These are phyloP conservation scores for Bidens hawaiensis DNA, from an alignment of 140 eudicot species.

Conservation along the genomic window DNA sequence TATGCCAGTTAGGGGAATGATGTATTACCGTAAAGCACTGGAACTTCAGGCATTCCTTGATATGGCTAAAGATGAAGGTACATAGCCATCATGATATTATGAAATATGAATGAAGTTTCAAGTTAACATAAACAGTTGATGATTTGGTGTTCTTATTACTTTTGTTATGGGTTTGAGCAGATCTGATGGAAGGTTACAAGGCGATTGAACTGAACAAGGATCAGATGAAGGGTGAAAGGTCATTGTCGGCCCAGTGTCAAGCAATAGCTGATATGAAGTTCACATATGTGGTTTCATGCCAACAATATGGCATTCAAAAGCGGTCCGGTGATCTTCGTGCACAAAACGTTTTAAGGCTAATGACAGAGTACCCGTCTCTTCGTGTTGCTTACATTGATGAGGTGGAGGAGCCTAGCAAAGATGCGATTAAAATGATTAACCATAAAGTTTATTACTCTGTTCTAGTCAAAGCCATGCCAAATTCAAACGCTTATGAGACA, in stretches of 20 bases:
- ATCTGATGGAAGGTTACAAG: conserved; percentile 91
- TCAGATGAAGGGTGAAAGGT: conserved; percentile 86
- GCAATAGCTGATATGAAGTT: conserved; percentile 99
- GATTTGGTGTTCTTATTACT: conserved; percentile 10
- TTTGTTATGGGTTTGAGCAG: conserved; percentile 34
- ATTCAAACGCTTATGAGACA: conserved; percentile 70
- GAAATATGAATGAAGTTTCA: background rate
- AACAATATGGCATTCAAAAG: conserved; percentile 81
- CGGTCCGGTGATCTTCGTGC: conserved; percentile 87
- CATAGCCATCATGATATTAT: background rate
- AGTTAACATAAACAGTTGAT: conserved; percentile 7
- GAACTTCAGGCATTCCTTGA: conserved; percentile 99
- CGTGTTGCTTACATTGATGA: conserved; percentile 98
- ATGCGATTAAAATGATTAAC: conserved; percentile 56
- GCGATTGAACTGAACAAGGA: conserved; percentile 87
- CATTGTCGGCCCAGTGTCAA: conserved; percentile 86
- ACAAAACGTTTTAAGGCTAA: conserved; percentile 78
- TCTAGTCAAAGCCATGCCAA: conserved; percentile 92
- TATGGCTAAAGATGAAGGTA: conserved; percentile 99
- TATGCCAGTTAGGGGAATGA: conserved; percentile 90
- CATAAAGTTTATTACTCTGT: conserved; percentile 82
- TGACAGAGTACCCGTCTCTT: conserved; percentile 96
- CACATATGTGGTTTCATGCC: conserved; percentile 95
- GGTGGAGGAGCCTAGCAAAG: conserved; percentile 93
- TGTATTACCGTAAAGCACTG: conserved; percentile 97